Conservation (phyloP, 2,329 filamentous ascomycete genomes). For the Alternaria triticina region DNA sequence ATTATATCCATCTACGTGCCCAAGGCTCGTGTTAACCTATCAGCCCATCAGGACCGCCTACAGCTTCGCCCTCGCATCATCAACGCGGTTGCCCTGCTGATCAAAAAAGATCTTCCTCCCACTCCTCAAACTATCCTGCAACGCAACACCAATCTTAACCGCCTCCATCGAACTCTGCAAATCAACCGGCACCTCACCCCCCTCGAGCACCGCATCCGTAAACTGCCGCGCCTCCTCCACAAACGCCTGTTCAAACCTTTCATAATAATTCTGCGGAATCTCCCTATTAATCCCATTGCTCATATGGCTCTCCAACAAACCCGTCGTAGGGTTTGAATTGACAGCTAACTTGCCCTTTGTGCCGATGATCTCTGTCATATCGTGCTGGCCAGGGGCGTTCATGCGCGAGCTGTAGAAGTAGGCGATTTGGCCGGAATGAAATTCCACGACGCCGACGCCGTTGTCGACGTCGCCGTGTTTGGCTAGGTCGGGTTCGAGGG, state of each 20-base stretch:
- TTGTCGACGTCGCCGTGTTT: slow-evolving; percentile 68
- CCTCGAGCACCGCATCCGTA: slow-evolving; percentile 63
- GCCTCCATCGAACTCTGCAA: slow-evolving; percentile 64
- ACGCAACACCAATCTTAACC: slow-evolving; percentile 64
- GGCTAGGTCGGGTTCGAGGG: slow-evolving; percentile 63
- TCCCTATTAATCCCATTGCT: slow-evolving; percentile 62
- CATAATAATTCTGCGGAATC: slow-evolving; percentile 68
- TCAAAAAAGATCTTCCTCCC: slow-evolving; percentile 62
- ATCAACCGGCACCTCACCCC: slow-evolving; percentile 62
- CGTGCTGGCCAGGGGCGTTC: slow-evolving; percentile 72
- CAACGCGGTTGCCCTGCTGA: slow-evolving; percentile 57
- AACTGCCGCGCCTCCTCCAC: slow-evolving; percentile 70
- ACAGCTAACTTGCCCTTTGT: slow-evolving; percentile 68
- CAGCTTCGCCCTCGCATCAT: slow-evolving; percentile 44
- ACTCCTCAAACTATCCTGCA: slow-evolving; percentile 53
- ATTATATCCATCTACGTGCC: not conserved
- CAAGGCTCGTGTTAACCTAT: no score
- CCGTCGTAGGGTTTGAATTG: slow-evolving; percentile 63
- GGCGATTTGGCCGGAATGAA: slow-evolving; percentile 67
- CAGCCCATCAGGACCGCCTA: slow-evolving; percentile 26
- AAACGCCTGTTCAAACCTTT: slow-evolving; percentile 67
- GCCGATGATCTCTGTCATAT: slow-evolving; percentile 71
- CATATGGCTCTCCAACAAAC: slow-evolving; percentile 64
- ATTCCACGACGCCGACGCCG: slow-evolving; percentile 69
- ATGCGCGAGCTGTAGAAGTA: slow-evolving; percentile 69